phyloP scores from a whole-genome alignment of 257 asterid species.

The Solanum infundibuliforme region DNA sequence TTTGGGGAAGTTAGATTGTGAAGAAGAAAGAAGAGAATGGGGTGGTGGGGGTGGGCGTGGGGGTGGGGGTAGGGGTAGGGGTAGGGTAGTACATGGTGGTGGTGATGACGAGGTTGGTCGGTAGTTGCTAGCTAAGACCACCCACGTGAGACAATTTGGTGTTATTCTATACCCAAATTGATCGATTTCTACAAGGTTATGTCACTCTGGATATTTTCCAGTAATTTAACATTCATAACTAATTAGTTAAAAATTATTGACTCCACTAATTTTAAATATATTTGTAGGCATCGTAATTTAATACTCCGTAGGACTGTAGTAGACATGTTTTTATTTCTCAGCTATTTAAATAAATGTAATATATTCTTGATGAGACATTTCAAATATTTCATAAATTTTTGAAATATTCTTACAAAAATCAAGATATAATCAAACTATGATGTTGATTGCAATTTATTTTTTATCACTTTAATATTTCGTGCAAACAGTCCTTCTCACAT shows the following conservation, averaged over 20 bases:
- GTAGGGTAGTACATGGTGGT: background rate
- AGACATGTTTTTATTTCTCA: background rate
- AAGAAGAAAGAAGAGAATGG: background rate
- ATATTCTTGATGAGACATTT: too few species aligned
- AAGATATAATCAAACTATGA: background rate
- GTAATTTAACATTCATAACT: background rate
- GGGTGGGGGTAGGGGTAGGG: background rate
- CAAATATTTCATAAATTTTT: background rate
- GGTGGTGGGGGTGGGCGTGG: background rate
- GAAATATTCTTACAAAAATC: background rate
- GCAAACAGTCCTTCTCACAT: background rate
- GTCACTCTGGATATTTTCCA: background rate
- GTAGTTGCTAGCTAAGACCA: background rate
- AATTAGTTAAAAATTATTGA: too few species aligned
- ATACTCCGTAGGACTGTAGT: background rate
- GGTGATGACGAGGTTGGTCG: constrained; percentile 4
- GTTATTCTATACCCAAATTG: constrained; percentile 7
- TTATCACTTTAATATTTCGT: too few species aligned
- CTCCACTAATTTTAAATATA: background rate
- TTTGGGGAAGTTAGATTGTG: background rate
- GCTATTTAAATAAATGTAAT: too few species aligned
- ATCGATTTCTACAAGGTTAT: background rate
- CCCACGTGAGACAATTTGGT: constrained; percentile 11
- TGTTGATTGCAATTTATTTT: too few species aligned
- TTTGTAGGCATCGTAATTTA: background rate